These are phyloP conservation scores for Pseudocercospora pini-densiflorae DNA, from an alignment of 2,329 filamentous ascomycete genomes.

Conservation along the genomic window DNA sequence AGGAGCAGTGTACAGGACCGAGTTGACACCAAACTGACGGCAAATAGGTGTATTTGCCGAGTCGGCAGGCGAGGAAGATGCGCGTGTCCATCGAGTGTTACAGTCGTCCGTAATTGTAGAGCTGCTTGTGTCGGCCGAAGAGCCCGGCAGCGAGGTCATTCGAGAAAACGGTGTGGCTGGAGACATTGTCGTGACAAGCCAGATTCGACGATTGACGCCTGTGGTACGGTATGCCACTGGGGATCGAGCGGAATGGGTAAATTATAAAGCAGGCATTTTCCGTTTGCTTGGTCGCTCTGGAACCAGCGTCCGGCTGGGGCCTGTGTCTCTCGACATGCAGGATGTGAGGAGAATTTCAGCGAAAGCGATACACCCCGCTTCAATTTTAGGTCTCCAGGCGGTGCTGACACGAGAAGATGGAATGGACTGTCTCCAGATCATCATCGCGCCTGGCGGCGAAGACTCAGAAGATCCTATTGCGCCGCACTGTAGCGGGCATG, in stretches of 20 bases:
- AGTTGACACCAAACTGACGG: neutral
- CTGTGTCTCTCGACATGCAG: constrained; percentile 9
- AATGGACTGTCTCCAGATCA: constrained; percentile 6
- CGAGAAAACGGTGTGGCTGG: constrained; percentile 3
- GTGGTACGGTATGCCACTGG: constrained; percentile 5
- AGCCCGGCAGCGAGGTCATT: neutral
- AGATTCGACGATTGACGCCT: neutral
- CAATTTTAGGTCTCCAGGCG: constrained; percentile 1
- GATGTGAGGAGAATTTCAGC: neutral
- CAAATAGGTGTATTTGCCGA: constrained; percentile 6
- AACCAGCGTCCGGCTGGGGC: constrained; percentile 4
- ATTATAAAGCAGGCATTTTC: constrained; percentile 1
- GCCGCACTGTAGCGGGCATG: neutral
- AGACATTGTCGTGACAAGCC: constrained; percentile 6
- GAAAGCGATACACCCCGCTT: neutral
- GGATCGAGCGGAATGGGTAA: constrained; percentile 6
- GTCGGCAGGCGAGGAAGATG: constrained; percentile 3
- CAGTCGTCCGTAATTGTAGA: constrained; percentile 2
- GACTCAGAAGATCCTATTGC: neutral
- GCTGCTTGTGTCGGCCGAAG: neutral
- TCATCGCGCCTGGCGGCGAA: neutral
- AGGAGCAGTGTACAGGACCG: neutral
- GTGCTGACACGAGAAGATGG: neutral
- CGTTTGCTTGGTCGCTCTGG: constrained; percentile 8
- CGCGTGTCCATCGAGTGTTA: constrained; percentile 9